Percentiles rank a stretch among this genome's conserved stretches.
phyloP scores from a whole-genome alignment of 441 rosid genomes.

The Macaranga tanarius region DNA sequence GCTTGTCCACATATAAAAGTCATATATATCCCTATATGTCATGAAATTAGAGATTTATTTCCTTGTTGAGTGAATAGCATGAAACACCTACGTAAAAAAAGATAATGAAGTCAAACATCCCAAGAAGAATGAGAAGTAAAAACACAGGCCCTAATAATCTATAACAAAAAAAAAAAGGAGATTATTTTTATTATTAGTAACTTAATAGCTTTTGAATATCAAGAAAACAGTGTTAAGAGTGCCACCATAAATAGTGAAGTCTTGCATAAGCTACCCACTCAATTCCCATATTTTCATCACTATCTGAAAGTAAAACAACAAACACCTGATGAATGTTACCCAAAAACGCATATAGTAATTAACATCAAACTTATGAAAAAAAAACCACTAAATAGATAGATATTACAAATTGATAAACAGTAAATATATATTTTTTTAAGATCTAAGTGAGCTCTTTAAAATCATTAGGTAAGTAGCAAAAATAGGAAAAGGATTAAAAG shows the following conservation, averaged over 20 bases:
- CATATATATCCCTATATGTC: conserved; percentile 34
- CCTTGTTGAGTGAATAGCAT: background rate
- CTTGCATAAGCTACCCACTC: conserved; percentile 42
- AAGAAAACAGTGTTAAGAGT: conserved; percentile 64
- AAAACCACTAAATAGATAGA: background rate
- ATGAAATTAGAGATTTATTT: background rate
- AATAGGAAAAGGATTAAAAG: no score
- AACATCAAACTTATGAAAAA: background rate
- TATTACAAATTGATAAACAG: background rate
- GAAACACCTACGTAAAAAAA: background rate
- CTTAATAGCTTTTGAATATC: conserved; percentile 50
- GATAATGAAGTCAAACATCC: conserved; percentile 17
- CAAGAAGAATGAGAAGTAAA: conserved; percentile 55
- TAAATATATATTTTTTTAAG: conserved; percentile 64
- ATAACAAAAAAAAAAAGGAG: conserved; percentile 50
- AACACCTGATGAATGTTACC: conserved; percentile 10
- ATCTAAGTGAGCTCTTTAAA: conserved; percentile 67
- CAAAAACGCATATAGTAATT: background rate
- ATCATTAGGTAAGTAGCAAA: no score
- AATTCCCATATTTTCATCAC: conserved; percentile 54
- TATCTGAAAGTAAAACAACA: conserved; percentile 35
- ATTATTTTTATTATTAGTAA: conserved; percentile 50
- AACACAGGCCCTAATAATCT: conserved; percentile 59
- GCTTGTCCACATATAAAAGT: conserved; percentile 57
- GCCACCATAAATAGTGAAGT: conserved; percentile 55